phyloP scores from a whole-genome alignment of 768 basidiomycete genomes.

The Leccinum variicolor region DNA sequence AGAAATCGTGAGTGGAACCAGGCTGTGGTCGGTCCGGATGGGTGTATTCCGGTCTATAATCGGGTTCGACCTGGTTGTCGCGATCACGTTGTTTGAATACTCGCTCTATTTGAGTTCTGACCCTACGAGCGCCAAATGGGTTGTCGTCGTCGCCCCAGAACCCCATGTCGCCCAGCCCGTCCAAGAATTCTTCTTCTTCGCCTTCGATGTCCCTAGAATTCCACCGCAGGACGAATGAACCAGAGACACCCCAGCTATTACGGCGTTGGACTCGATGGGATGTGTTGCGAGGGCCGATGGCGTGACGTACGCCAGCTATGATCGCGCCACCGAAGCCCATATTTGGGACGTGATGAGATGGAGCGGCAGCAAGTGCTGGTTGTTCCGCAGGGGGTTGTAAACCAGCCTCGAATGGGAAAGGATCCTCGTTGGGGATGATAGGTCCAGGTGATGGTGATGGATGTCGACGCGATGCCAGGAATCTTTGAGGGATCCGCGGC shows the following conservation, averaged over 20 bases:
- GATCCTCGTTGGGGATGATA: conserved; percentile 48
- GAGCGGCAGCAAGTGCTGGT: conserved; percentile 38
- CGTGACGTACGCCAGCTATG: conserved; percentile 39
- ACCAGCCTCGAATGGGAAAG: conserved; percentile 49
- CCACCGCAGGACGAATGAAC: conserved; percentile 30
- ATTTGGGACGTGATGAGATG: conserved; percentile 54
- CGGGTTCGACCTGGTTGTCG: conserved; percentile 25
- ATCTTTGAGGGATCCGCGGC: conserved; percentile 43
- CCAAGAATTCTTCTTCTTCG: conserved; percentile 9
- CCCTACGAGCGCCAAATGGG: conserved; percentile 9
- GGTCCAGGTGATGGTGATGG: conserved; percentile 37
- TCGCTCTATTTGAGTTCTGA: conserved; percentile 20
- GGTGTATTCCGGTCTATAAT: conserved; percentile 61
- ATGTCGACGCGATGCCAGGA: conserved; percentile 37
- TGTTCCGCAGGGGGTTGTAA: conserved; percentile 23
- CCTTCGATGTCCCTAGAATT: conserved; percentile 22
- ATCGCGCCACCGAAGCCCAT: conserved; percentile 69
- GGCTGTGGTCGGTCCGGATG: conserved; percentile 53
- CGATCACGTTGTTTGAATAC: conserved; percentile 21
- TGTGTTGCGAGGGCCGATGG: conserved; percentile 15
- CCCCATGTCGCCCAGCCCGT: conserved; percentile 18
- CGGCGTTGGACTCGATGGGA: conserved; percentile 13
- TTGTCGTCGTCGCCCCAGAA: conserved; percentile 15
- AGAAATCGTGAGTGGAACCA: conserved; percentile 73
- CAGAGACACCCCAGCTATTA: conserved; percentile 22